Conservation (phyloP, 176 grass and related monocot genomes). For the Eragrostis nindensis region DNA sequence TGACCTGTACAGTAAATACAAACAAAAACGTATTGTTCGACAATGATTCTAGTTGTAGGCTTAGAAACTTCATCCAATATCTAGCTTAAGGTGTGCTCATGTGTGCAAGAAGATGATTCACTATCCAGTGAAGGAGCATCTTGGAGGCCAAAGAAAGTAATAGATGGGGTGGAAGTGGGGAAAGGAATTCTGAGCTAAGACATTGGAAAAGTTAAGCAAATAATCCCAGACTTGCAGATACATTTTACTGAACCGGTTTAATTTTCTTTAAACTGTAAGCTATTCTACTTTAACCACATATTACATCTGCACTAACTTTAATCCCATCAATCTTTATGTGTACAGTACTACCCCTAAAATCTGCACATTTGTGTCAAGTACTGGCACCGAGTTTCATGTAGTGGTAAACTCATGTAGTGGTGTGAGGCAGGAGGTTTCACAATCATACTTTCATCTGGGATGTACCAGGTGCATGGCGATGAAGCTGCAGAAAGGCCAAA, state of each 20-base stretch:
- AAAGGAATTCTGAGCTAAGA: background rate
- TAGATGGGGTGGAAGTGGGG: background rate
- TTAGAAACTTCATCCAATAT: slow-evolving; percentile 11
- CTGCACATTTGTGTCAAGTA: background rate
- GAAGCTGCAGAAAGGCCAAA: too few relatives aligned
- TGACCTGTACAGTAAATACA: slow-evolving; percentile 55
- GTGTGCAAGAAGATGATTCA: slow-evolving; percentile 10
- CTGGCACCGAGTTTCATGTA: too few relatives aligned
- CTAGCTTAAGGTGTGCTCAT: background rate
- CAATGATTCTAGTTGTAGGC: background rate
- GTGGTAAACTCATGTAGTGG: background rate
- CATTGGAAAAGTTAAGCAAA: background rate
- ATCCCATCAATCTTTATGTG: background rate
- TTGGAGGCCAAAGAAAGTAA: background rate
- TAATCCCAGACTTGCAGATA: too few relatives aligned
- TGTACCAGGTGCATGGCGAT: background rate
- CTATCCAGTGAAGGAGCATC: background rate
- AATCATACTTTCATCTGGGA: background rate
- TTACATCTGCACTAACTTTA: background rate
- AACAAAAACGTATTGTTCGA: slow-evolving; percentile 5
- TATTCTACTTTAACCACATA: background rate
- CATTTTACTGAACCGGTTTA: background rate
- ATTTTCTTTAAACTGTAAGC: too few relatives aligned
- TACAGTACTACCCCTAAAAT: background rate
- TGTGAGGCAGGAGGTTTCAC: background rate